phyloP scores from a whole-genome alignment of 1,139 yeast genomes.

The Sugiyamaella sp. region DNA sequence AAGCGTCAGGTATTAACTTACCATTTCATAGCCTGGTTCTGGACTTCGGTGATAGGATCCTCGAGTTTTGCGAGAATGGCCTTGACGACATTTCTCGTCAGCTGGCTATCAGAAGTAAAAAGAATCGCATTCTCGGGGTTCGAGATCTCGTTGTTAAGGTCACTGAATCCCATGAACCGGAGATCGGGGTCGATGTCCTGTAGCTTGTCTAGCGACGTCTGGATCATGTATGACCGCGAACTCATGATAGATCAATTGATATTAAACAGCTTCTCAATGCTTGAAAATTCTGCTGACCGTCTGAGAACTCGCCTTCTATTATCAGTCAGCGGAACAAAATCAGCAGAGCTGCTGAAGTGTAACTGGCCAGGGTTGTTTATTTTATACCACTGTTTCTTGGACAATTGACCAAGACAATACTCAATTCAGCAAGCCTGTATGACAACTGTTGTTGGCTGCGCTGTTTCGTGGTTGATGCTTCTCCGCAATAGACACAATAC shows the following conservation, averaged over 20 bases:
- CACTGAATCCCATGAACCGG: conserved; percentile 85
- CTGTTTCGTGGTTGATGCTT: too few relatives aligned
- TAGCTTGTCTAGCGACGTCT: conserved; percentile 31
- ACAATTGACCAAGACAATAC: too few relatives aligned
- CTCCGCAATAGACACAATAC: too few relatives aligned
- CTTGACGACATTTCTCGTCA: conserved; percentile 47
- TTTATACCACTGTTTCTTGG: too few relatives aligned
- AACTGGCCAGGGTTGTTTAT: too few relatives aligned
- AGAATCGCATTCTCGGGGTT: conserved; percentile 38
- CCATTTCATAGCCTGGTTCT: conserved; percentile 72
- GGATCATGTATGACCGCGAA: conserved; percentile 16
- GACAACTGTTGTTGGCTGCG: too few relatives aligned
- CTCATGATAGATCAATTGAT: neutral
- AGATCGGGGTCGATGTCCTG: conserved; percentile 64
- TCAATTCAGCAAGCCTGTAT: too few relatives aligned
- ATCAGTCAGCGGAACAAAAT: too few relatives aligned
- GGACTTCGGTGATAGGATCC: conserved; percentile 76
- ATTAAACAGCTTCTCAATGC: too few relatives aligned
- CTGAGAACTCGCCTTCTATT: too few relatives aligned
- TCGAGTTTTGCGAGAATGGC: conserved; percentile 56
- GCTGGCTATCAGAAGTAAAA: conserved; percentile 38
- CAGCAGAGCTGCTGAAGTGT: too few relatives aligned
- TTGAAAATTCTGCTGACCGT: too few relatives aligned
- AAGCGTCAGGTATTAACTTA: conserved; percentile 34
- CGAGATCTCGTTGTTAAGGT: conserved; percentile 56